A percentile compares a stretch with the other conserved stretches of the same genome.
Conservation (phyloP, 768 basidiomycete genomes). For the Pulveroboletus sp. region DNA sequence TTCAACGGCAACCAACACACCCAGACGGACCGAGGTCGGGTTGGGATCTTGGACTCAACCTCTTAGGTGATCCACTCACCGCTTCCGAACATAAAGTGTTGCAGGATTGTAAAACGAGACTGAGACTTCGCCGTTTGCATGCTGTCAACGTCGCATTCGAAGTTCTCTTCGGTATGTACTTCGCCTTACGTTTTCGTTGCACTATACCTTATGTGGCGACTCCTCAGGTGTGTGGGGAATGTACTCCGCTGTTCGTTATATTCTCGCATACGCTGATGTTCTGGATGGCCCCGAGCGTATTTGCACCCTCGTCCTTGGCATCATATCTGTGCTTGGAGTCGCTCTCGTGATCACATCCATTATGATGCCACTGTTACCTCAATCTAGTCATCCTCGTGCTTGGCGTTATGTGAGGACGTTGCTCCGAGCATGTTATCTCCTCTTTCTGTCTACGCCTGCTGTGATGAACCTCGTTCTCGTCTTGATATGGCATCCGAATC, state of each 20-base stretch:
- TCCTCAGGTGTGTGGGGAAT: conserved; percentile 51
- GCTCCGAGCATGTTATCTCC: conserved; percentile 42
- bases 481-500: conserved; percentile 46
- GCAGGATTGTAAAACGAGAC: conserved; percentile 27
- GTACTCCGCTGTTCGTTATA: conserved; percentile 65
- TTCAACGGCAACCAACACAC: conserved; percentile 41
- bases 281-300: conserved; percentile 40
- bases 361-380: conserved; percentile 38
- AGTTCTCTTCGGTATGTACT: conserved; percentile 35
- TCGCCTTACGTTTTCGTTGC: conserved; percentile 1
- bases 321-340: conserved; percentile 21
- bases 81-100: conserved; percentile 29
- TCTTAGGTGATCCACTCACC: conserved; percentile 31
- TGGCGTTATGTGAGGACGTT: conserved; percentile 14
- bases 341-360: conserved; percentile 34
- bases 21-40: conserved; percentile 34
- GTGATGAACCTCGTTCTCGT: conserved; percentile 53
- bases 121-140: conserved; percentile 34
- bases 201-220: not conserved
- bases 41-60: conserved; percentile 30
- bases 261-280: conserved; percentile 50
- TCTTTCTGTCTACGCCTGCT: conserved; percentile 50
- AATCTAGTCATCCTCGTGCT: conserved; percentile 5
- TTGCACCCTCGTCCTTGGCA: conserved; percentile 29
- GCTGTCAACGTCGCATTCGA: conserved; percentile 29